These are phyloP conservation scores for Pythium brassicae DNA, from an alignment of 352 stramenopile genomes.

Conservation along the genomic window DNA sequence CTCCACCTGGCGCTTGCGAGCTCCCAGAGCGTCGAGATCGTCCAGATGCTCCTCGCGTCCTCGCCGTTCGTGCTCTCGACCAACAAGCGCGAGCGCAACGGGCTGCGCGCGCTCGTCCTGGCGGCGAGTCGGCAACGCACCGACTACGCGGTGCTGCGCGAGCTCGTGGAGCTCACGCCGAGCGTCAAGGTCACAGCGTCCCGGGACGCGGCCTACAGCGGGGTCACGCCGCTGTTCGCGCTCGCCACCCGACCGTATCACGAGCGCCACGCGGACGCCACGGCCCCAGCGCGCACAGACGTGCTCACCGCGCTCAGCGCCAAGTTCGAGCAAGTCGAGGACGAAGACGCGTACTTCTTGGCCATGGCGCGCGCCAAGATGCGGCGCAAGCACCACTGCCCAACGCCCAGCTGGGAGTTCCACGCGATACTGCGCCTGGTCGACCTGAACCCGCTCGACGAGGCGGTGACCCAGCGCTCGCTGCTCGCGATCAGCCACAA, in stretches of 20 bases:
- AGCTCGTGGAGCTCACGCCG: slow-evolving; percentile 33
- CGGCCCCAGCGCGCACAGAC: background rate
- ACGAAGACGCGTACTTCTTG: slow-evolving; percentile 52
- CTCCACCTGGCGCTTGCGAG: slow-evolving; percentile 42
- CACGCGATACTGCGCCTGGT: slow-evolving; percentile 46
- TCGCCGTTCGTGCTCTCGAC: slow-evolving; percentile 26
- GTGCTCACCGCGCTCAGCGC: slow-evolving; percentile 25
- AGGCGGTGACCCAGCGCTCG: slow-evolving; percentile 52
- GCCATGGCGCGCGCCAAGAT: slow-evolving; percentile 55
- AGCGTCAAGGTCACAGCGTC: slow-evolving; percentile 8
- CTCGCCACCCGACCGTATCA: slow-evolving; percentile 37
- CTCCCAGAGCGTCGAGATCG: slow-evolving; percentile 19
- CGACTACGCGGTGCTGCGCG: slow-evolving; percentile 26
- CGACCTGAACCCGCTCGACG: slow-evolving; percentile 55
- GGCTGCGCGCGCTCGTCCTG: slow-evolving; percentile 39
- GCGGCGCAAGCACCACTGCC: slow-evolving; percentile 46
- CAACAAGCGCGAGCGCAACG: slow-evolving; percentile 29
- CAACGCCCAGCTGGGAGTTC: slow-evolving; percentile 41
- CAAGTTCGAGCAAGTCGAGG: slow-evolving; percentile 49
- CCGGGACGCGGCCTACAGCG: slow-evolving; percentile 1
- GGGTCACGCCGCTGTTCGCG: slow-evolving; percentile 47
- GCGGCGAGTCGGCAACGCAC: slow-evolving; percentile 26
- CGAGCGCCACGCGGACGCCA: background rate
- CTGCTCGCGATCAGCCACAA: slow-evolving; percentile 61
- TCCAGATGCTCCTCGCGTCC: slow-evolving; percentile 24